Base-by-base conservation (phyloP, 306 rosid species). In the Cucumis hystrix region DNA sequence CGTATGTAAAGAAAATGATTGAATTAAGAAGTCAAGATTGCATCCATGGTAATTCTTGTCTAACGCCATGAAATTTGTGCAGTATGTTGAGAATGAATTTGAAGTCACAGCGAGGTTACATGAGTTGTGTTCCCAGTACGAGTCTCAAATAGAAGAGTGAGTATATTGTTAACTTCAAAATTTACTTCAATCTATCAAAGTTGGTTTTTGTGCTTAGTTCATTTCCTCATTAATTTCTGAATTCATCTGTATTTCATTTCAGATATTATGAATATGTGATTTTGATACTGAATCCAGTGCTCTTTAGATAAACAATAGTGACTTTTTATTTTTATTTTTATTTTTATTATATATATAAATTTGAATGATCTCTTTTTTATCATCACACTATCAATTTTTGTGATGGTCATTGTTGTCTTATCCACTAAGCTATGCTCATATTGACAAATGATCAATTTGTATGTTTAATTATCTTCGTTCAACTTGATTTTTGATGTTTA, bases 81-180 rank as follows among this genome's bases (percentile, higher is more conserved):
- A 92, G 99, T 88, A 73, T 72, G 74, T 82, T 62, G 96, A 91
- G 79, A 74, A 77, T 57, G 97, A 95, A 80, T 82, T 88, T 80
- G 90, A 84, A 45, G 85, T 77, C 78, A 83, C 91, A 56, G 80
- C 82, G 56, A 87, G 80, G 65, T 73, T 95, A 80, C 89, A 92
- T 61, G 85, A 88, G 74, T 82, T 91, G 68, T 95, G 99, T 85
- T 78, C 88, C 52, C 85, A 86, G 79, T 95, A 91, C 82, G 99
- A 95, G 82, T 88, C 83, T 85, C 87, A 87, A 81, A 87, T 92
- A 6, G 93, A 89, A 78, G 87, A 83, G 99, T 95, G 83, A 86
- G 97, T 84, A 10, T n/a, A 16, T 45, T 67, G 56, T 28, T 20
- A 13, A 15, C 6, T 33, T 28, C 30, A 28, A 10, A 13, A 20